Conservation (phyloP, 108 stramenopile species). For the Aurantiochytrium sp. region DNA sequence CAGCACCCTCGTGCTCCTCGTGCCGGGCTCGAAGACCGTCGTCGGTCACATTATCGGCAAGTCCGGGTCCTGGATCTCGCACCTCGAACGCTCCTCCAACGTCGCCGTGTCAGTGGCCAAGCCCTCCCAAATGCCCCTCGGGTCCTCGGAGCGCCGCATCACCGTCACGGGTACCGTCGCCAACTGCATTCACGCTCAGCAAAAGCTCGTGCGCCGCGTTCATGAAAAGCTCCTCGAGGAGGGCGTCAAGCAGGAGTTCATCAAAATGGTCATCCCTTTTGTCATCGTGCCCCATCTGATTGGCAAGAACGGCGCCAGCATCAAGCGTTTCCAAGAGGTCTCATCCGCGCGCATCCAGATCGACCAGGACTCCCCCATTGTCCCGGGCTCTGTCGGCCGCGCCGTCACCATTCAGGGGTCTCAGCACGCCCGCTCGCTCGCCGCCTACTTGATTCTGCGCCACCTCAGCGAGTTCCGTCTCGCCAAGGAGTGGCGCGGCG, state of each 20-base stretch:
- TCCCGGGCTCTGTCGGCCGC: neutral
- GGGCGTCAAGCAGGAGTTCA: slow-evolving; percentile 21
- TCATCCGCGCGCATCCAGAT: slow-evolving; percentile 13
- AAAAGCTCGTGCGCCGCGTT: neutral
- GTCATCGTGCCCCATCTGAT: neutral
- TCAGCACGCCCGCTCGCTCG: neutral
- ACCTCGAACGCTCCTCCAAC: neutral
- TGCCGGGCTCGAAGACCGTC: neutral
- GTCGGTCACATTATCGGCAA: slow-evolving; percentile 19
- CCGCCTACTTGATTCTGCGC: neutral
- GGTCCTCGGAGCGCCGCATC: neutral
- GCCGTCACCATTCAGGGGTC: neutral
- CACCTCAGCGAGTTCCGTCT: slow-evolving; percentile 19
- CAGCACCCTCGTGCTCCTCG: neutral
- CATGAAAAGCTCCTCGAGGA: slow-evolving; percentile 8
- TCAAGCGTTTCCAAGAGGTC: neutral
- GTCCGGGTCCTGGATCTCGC: neutral
- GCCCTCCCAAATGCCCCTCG: neutral
- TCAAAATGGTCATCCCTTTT: slow-evolving; percentile 10
- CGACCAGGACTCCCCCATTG: neutral
- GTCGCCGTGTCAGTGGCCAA: neutral
- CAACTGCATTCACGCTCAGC: slow-evolving; percentile 20
- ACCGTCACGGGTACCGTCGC: neutral
- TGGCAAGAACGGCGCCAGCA: slow-evolving; percentile 1
- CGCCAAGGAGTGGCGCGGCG: neutral